Evolutionary conservation across 352 stramenopile species (phyloP).

Genomic region (Phytophthora hybrid): DNA sequence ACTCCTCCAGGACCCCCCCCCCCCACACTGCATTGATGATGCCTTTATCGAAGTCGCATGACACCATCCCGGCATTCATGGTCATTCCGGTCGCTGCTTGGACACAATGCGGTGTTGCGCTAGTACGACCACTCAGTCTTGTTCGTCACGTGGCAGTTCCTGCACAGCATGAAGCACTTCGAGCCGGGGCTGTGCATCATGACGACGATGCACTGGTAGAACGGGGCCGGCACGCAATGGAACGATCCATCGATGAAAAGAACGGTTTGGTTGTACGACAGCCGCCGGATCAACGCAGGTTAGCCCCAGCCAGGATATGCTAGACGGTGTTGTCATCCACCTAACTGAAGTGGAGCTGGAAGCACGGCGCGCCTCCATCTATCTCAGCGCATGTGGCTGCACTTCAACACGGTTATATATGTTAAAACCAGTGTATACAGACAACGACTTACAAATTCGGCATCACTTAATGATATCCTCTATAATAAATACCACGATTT

Average conservation of each 20-base stretch:
- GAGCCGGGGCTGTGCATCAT: conserved; percentile 21
- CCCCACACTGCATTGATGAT: conserved; percentile 15
- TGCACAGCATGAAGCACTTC: neutral
- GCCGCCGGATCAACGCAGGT: conserved; percentile 14
- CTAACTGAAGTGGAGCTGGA: conserved; percentile 28
- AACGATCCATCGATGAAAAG: neutral
- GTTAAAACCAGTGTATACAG: conserved; percentile 4
- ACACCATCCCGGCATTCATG: conserved; percentile 5
- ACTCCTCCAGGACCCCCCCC: neutral
- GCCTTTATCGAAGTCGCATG: conserved; percentile 22
- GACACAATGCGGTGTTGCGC: conserved; percentile 13
- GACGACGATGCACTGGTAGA: conserved; percentile 27
- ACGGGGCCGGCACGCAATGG: neutral
- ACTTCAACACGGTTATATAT: conserved; percentile 18
- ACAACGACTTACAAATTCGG: too few relatives aligned
- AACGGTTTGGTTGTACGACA: neutral
- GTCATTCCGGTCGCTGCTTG: conserved; percentile 2
- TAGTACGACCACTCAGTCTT: conserved; percentile 15
- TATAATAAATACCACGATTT: too few relatives aligned
- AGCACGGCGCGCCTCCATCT: conserved; percentile 9
- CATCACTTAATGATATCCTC: too few relatives aligned
- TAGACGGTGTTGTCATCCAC: neutral
- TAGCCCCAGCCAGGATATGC: conserved; percentile 32
- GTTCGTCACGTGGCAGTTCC: conserved; percentile 8
- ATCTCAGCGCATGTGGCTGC: conserved; percentile 1